Percentiles rank a stretch among this genome's conserved stretches.
Evolutionary conservation across 768 basidiomycete genomes (phyloP).

Genomic region (Boletus coccyginus): DNA sequence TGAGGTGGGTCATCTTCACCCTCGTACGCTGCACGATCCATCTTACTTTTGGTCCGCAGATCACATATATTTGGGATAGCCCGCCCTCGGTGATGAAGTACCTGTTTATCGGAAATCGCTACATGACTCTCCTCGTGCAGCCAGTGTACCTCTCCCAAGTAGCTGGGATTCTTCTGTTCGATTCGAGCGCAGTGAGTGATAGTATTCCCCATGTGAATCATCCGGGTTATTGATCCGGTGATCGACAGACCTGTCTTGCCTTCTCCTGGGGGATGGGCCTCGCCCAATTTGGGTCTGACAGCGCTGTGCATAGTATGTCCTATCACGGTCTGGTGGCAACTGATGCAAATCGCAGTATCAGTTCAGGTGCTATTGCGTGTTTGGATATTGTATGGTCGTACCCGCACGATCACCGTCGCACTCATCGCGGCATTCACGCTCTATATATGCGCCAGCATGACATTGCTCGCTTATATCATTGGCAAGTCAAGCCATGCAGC

Average conservation of each 20-base stretch:
- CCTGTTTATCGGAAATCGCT: conserved; percentile 5
- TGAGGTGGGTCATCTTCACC: neutral
- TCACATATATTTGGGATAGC: neutral
- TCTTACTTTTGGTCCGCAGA: neutral
- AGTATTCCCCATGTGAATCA: neutral
- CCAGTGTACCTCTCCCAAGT: neutral
- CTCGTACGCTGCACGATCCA: neutral
- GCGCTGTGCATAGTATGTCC: neutral
- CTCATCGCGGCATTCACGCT: neutral
- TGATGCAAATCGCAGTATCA: neutral
- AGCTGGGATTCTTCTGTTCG: neutral
- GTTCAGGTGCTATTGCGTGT: conserved; percentile 1
- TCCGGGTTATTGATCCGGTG: neutral
- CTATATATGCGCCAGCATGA: neutral
- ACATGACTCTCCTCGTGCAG: neutral
- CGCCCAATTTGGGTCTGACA: neutral
- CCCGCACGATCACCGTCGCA: neutral
- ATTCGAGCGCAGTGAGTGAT: neutral
- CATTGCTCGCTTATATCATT: neutral
- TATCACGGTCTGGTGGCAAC: too few species aligned
- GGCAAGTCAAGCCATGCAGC: neutral
- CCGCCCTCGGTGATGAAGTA: neutral
- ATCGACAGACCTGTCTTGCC: neutral
- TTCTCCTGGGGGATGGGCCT: neutral
- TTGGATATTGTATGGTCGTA: conserved; percentile 1